Evolutionary conservation across 768 basidiomycete species (phyloP).

Genomic region (Tricholoma terreum): DNA sequence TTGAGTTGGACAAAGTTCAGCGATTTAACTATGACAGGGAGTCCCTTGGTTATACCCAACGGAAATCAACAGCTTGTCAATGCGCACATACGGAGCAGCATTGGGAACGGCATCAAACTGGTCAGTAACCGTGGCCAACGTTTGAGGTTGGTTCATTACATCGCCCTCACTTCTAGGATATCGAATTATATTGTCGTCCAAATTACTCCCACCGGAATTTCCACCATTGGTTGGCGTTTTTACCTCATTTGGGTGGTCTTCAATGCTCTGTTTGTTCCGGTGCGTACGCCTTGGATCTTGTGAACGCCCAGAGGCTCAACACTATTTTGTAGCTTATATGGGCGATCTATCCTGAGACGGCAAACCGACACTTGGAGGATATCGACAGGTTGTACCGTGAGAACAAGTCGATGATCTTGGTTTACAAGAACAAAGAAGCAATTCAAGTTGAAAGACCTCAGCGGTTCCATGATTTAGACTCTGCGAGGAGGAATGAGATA

Average conservation of each 20-base stretch:
- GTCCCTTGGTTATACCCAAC: constrained; percentile 51
- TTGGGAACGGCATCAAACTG: constrained; percentile 48
- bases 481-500: neutral
- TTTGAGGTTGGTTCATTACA: neutral
- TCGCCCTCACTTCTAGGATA: constrained; percentile 28
- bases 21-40: constrained; percentile 25
- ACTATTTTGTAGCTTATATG: constrained; percentile 36
- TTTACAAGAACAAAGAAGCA: constrained; percentile 41
- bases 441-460: constrained; percentile 42
- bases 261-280: constrained; percentile 47
- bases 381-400: constrained; percentile 48
- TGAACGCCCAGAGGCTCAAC: neutral
- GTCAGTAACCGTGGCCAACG: constrained; percentile 17
- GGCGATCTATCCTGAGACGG: constrained; percentile 47
- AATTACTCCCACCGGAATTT: constrained; percentile 45
- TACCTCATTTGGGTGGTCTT: constrained; percentile 49
- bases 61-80: constrained; percentile 48
- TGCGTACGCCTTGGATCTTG: constrained; percentile 19
- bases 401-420: constrained; percentile 38
- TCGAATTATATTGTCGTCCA: constrained; percentile 52
- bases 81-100: constrained; percentile 50
- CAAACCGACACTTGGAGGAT: constrained; percentile 49
- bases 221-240: constrained; percentile 45
- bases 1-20: neutral
- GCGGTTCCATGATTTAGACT: constrained; percentile 36